Evolutionary conservation across 2,329 filamentous ascomycete species (phyloP), one percentile per base, ranked within the genome.

Genomic region (Curvularia lunata): DNA sequence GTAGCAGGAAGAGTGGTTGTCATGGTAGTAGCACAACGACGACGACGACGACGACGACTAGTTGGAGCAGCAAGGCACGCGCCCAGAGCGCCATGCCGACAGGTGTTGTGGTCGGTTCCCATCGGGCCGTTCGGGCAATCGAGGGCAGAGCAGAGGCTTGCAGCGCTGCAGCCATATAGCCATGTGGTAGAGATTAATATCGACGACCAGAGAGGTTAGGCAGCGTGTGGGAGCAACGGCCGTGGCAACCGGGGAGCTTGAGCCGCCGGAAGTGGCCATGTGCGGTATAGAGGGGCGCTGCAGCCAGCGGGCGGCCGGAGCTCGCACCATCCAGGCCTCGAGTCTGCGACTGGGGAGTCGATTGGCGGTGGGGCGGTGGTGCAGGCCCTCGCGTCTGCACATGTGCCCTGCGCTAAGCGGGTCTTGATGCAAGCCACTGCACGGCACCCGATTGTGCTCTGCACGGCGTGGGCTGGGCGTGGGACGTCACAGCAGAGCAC

Each of bases 181-280:
- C 21, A 52, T 58, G 55, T 46, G 21, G n/a, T 63, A 48, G 18
- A 12, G 42, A 62, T 54, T 56, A 61, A 54, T 48, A 61, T 54
- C 38, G 6, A 37, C 27, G 47, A 34, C 5, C 21, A 2, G 41
- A 49, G 37, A 48, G 47, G 48, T 53, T 37, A 43, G 46, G 40
- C 49, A 46, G 40, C 59, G 56, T 56, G 61, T 67, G 61, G 63
- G 57, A 54, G 61, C 59, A 58, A 54, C 52, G 56, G 52, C 56
- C 61, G 54, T 62, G 58, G 64, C 58, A 64, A 54, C 60, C 67
- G 67, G 67, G 68, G 66, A 65, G 62, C 41, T 52, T 59, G 54
- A 58, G 63, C 68, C 66, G 66, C 41, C 61, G 56, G 66, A 42
- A 58, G 38, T 48, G 53, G 47, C 46, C 59, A 48, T 18, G 51